A percentile compares a stretch with the other conserved stretches of the same genome.
These are phyloP conservation scores for Hyaloperonospora brassicae DNA, from an alignment of 352 stramenopile species.

Conservation along the genomic window DNA sequence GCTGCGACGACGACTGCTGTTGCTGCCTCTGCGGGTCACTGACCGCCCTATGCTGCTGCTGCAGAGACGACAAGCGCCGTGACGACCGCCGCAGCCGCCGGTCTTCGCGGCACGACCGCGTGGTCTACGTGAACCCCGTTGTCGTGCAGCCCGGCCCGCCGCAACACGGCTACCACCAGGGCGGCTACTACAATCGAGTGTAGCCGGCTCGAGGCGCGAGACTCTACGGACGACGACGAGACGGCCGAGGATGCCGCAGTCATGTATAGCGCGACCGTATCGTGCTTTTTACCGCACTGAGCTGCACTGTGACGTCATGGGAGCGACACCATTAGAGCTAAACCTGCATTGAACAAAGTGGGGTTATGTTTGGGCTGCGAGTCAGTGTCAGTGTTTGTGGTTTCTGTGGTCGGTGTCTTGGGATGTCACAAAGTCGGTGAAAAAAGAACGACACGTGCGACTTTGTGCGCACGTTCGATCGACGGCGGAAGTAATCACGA, in stretches of 20 bases:
- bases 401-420: no score
- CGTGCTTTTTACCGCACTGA: no score
- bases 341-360: no score
- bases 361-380: no score
- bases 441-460: no score
- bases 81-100: slow-evolving; percentile 11
- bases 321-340: no score
- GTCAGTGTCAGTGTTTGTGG: no score
- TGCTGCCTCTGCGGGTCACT: slow-evolving; percentile 31
- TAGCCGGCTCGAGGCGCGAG: background rate
- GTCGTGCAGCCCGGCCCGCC: slow-evolving; percentile 21
- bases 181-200: slow-evolving; percentile 25
- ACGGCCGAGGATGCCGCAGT: background rate
- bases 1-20: slow-evolving; percentile 23
- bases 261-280: no score
- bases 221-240: background rate
- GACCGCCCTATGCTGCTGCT: slow-evolving; percentile 24
- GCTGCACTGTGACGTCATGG: no score
- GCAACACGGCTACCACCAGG: slow-evolving; percentile 12
- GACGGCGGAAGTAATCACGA: no score
- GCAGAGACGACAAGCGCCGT: slow-evolving; percentile 13
- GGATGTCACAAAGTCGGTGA: no score
- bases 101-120: slow-evolving; percentile 12
- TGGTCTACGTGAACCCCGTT: slow-evolving; percentile 35
- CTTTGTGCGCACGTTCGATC: no score